Conservation (phyloP, 192 early-diverging fungal genomes). For the Allomyces macrogynus region DNA sequence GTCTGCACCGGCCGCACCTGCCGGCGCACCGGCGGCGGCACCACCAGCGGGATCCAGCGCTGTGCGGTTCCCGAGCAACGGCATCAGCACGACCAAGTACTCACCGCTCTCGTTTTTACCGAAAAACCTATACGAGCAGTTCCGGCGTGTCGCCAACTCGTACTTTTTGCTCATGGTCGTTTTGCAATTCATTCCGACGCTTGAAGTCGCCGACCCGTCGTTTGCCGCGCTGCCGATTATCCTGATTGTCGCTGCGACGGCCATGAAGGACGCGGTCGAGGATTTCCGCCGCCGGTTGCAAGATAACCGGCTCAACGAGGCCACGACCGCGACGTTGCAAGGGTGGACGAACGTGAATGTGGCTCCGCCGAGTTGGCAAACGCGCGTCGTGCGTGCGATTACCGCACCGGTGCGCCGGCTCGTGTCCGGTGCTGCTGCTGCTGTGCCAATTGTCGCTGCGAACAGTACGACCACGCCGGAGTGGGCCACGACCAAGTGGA, state of each 20-base stretch:
- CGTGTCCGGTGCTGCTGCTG: no score
- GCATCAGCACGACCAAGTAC: slow-evolving; percentile 83
- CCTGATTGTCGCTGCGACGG: slow-evolving; percentile 56
- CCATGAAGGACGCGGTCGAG: slow-evolving; percentile 78
- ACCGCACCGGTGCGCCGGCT: neutral
- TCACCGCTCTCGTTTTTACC: slow-evolving; percentile 74
- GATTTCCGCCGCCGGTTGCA: slow-evolving; percentile 68
- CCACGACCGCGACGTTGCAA: slow-evolving; percentile 24
- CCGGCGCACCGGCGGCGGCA: no score
- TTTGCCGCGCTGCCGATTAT: slow-evolving; percentile 65
- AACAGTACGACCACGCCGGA: slow-evolving; percentile 3
- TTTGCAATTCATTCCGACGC: slow-evolving; percentile 56
- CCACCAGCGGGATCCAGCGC: neutral
- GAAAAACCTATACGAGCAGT: slow-evolving; percentile 96
- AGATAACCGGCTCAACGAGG: slow-evolving; percentile 66
- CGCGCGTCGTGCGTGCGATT: neutral
- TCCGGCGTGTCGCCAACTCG: slow-evolving; percentile 82
- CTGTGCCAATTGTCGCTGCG: neutral
- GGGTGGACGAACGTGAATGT: slow-evolving; percentile 41
- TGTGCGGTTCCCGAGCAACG: slow-evolving; percentile 26
- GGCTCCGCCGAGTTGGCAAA: neutral
- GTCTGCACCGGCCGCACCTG: no score
- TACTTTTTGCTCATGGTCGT: slow-evolving; percentile 81
- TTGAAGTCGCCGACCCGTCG: slow-evolving; percentile 39
- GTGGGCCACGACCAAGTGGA: slow-evolving; percentile 59